Percentiles rank a stretch among this genome's conserved stretches.
Evolutionary conservation across 1,284 basidiomycete genomes (phyloP).

Genomic region (Austroboletus sp.): DNA sequence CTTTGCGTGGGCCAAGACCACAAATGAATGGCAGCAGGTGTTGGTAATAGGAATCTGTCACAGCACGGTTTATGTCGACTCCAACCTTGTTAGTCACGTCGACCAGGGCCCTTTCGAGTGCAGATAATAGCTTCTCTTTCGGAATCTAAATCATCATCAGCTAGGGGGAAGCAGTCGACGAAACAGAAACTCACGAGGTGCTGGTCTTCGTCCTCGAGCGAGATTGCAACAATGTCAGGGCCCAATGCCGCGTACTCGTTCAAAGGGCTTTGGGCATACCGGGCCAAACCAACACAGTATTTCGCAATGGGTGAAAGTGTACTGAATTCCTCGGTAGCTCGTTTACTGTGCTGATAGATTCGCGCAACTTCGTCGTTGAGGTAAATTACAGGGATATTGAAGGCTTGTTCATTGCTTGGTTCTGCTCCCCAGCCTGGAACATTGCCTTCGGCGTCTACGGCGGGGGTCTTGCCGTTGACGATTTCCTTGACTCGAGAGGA

Average conservation of each 20-base stretch:
- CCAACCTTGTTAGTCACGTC: conserved; percentile 89
- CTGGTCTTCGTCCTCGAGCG: conserved; percentile 79
- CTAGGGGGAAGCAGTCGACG: neutral
- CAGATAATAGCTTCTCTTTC: conserved; percentile 73
- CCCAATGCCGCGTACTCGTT: conserved; percentile 90
- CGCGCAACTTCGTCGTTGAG: conserved; percentile 89
- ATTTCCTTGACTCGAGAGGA: conserved; percentile 59
- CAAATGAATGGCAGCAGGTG: conserved; percentile 85
- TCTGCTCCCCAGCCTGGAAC: conserved; percentile 32
- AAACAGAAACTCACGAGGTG: conserved; percentile 60
- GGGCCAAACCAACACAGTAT: conserved; percentile 91
- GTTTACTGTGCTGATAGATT: conserved; percentile 86
- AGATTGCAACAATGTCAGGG: conserved; percentile 71
- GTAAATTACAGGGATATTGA: conserved; percentile 72
- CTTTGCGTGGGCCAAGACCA: conserved; percentile 93
- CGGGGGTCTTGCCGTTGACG: conserved; percentile 29
- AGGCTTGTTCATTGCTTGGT: conserved; percentile 37
- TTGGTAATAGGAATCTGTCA: conserved; percentile 82
- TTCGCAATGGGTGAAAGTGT: conserved; percentile 76
- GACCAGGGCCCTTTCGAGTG: conserved; percentile 83
- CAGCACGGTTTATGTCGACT: conserved; percentile 91
- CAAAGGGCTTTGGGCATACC: conserved; percentile 90
- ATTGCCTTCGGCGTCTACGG: conserved; percentile 24
- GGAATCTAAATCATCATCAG: conserved; percentile 53
- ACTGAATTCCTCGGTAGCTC: conserved; percentile 82